Conservation (phyloP, 768 basidiomycete genomes). For the Coprinopsis strossmayeri region DNA sequence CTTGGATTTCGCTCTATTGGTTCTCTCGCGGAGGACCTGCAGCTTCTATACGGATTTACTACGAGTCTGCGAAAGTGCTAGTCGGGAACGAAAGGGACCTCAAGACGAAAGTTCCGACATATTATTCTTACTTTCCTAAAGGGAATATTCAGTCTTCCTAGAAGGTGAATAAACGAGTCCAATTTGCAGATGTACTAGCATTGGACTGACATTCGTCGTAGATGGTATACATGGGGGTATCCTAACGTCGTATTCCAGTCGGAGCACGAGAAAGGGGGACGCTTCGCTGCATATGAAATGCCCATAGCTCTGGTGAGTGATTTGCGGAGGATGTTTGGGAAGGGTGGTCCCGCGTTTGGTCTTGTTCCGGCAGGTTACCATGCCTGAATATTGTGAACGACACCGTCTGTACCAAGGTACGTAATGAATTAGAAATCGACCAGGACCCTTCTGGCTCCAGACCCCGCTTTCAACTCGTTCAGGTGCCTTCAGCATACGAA, state of each 20-base stretch:
- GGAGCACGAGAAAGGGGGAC: conserved; percentile 35
- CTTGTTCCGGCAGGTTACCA: too few species aligned
- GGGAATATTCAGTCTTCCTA: conserved; percentile 26
- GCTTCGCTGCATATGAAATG: conserved; percentile 34
- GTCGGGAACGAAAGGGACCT: neutral
- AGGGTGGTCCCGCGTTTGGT: conserved; percentile 21
- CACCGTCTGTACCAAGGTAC: too few species aligned
- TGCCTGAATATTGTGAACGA: too few species aligned
- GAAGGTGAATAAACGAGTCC: too few species aligned
- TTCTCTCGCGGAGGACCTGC: conserved; percentile 55
- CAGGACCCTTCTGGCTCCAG: too few species aligned
- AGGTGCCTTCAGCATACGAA: too few species aligned
- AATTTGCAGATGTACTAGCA: too few species aligned
- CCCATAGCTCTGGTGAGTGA: conserved; percentile 29
- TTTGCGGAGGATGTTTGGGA: conserved; percentile 38
- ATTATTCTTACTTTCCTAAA: conserved; percentile 41
- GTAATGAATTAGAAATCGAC: too few species aligned
- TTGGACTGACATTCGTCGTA: too few species aligned
- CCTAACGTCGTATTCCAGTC: conserved; percentile 29
- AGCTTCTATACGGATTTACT: conserved; percentile 52
- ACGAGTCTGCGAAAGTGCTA: conserved; percentile 28
- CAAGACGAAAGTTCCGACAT: conserved; percentile 32
- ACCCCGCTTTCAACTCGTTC: too few species aligned
- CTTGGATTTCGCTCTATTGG: conserved; percentile 55
- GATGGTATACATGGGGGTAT: conserved; percentile 12